Conservation (phyloP, 164 flowering plant species). For the Warburgia ugandensis region DNA sequence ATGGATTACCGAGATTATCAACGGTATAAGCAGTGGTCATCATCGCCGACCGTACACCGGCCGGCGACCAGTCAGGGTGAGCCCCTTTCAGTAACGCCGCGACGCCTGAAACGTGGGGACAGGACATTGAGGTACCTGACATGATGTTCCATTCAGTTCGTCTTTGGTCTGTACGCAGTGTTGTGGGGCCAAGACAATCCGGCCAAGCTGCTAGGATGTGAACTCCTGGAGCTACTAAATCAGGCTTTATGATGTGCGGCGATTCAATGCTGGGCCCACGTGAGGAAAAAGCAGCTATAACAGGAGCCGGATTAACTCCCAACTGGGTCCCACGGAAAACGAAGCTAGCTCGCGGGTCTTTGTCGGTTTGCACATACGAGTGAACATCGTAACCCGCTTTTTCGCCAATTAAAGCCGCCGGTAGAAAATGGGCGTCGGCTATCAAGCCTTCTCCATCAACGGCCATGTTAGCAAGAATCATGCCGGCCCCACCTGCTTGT, state of each 20-base stretch:
- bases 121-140: slow-evolving; percentile 69
- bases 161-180: slow-evolving; percentile 21
- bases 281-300: slow-evolving; percentile 43
- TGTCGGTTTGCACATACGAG: slow-evolving; percentile 8
- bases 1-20: slow-evolving; percentile 12
- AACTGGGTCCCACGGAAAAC: slow-evolving; percentile 32
- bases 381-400: slow-evolving; percentile 16
- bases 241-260: slow-evolving; percentile 45
- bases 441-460: slow-evolving; percentile 29
- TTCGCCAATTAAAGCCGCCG: slow-evolving; percentile 29
- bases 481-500: slow-evolving; percentile 44
- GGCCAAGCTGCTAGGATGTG: slow-evolving; percentile 67
- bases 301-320: slow-evolving; percentile 42
- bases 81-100: slow-evolving; percentile 49
- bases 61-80: slow-evolving; percentile 50
- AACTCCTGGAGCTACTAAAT: slow-evolving; percentile 61
- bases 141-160: slow-evolving; percentile 40
- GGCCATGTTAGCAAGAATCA: slow-evolving; percentile 27
- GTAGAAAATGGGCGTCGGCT: slow-evolving; percentile 38
- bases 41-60: slow-evolving; percentile 37
- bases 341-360: slow-evolving; percentile 24
- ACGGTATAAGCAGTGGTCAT: slow-evolving; percentile 30
- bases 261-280: slow-evolving; percentile 45
- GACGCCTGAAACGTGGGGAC: slow-evolving; percentile 39
- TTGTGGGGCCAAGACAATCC: slow-evolving; percentile 22